Base-by-base conservation (phyloP, 106 monocot species). In the Triglochin maritima region DNA sequence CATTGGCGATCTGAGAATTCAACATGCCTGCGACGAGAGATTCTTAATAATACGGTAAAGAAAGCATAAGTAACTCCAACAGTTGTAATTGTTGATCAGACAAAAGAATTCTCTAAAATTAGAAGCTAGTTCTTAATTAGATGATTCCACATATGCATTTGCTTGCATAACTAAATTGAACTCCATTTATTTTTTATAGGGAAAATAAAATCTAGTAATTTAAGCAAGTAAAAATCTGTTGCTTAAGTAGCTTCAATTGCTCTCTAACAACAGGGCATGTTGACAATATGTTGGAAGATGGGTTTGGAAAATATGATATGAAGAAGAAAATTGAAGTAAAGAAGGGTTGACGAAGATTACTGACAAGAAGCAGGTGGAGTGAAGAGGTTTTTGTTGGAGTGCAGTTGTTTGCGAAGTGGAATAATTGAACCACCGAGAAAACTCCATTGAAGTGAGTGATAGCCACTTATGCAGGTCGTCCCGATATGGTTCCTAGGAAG, bases 1-100 rank as follows among this genome's bases (percentile, higher is more conserved):
- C 73, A 68, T 74, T 77, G 29, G 96, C 96, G 71, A 91, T 80
- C 65, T 98, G 84, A 16, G 91, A 77, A 62, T 74, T 82, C 53
- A 75, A 49, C n/a, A 95, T 6, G 79, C 80, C 94, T 95, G 82
- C 59, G 42, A 47, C 41, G 7, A 29, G 11, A 60, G 44, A 41
- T 60, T 60, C 10, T n/a, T n/a, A n/a, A n/a, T n/a, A n/a, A n/a
- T n/a, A n/a, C n/a, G n/a, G n/a, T n/a, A 55, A 55, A 63, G 10
- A 58, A 58, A 58, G 15, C 63, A 44, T 9, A 45, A 63, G 44
- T 9, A 63, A 63, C 44, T 44, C 7, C 7, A 5, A 63, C 29
- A 63, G 10, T 7, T 44, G n/a, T n/a, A n/a, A n/a, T n/a, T n/a
- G n/a, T n/a, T n/a, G n/a, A n/a, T n/a, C n/a, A n/a, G n/a, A n/a